Evolutionary conservation across 2,329 filamentous ascomycete species (phyloP).

Genomic region (Leptographium wingfieldii): DNA sequence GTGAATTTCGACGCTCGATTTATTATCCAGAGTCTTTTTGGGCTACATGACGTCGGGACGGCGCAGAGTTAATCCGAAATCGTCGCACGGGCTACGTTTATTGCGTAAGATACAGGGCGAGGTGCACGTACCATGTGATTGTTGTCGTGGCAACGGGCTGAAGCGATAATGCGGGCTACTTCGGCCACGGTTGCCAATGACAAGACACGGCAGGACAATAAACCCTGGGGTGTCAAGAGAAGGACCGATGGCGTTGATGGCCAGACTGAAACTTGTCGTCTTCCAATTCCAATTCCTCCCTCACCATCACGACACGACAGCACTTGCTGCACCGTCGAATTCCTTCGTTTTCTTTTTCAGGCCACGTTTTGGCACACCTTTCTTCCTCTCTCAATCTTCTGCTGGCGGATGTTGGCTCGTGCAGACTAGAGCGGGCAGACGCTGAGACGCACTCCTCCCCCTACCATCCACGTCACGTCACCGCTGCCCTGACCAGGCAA

Average conservation of each 20-base stretch:
- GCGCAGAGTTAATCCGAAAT: neutral
- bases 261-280: neutral
- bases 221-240: neutral
- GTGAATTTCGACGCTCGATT: neutral
- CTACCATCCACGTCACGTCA: neutral
- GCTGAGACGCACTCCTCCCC: neutral
- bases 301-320: neutral
- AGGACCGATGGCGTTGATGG: neutral
- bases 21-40: neutral
- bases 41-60: neutral
- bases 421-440: neutral
- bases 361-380: neutral
- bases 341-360: neutral
- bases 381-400: neutral
- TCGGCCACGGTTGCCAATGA: neutral
- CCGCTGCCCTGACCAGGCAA: neutral
- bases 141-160: constrained; percentile 11
- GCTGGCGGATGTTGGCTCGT: constrained; percentile 6
- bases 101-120: neutral
- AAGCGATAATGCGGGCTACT: neutral
- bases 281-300: neutral
- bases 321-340: neutral
- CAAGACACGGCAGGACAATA: neutral
- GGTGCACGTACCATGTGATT: neutral
- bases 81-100: too few species aligned